Conservation (phyloP, 371 early-diverging fungal genomes). For the Lichtheimia ornata region DNA sequence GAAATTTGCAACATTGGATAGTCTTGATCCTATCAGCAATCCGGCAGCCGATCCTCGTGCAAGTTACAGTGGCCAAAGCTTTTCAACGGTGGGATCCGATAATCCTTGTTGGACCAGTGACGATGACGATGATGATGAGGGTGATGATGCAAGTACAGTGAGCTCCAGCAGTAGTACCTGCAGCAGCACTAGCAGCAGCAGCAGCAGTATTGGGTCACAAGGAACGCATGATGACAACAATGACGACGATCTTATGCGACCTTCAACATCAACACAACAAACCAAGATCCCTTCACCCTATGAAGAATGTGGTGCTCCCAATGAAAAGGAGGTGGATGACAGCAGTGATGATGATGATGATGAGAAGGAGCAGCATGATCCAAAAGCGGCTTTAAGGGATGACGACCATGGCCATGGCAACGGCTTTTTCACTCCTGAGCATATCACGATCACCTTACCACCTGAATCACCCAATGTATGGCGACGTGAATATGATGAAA, state of each 20-base stretch:
- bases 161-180: too few species aligned
- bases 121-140: constrained; percentile 1
- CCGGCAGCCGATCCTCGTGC: constrained; percentile 2
- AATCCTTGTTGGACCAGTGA: constrained; percentile 13
- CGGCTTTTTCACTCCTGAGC: neutral
- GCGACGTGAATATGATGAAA: constrained; percentile 17
- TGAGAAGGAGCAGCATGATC: constrained; percentile 1
- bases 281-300: neutral
- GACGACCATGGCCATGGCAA: too few species aligned
- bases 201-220: too few species aligned
- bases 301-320: neutral
- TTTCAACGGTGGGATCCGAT: constrained; percentile 9
- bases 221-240: constrained; percentile 11
- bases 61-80: constrained; percentile 23
- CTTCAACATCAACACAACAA: constrained; percentile 9
- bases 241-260: constrained; percentile 6
- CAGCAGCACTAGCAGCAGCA: too few species aligned
- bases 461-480: constrained; percentile 11
- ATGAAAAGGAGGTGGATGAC: neutral
- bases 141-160: neutral
- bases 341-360: neutral
- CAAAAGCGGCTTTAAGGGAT: neutral
- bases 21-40: constrained; percentile 12
- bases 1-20: constrained; percentile 19
- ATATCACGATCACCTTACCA: constrained; percentile 8